Evolutionary conservation across 2,329 filamentous ascomycete genomes (phyloP).

Genomic region (Cadophora sp.): DNA sequence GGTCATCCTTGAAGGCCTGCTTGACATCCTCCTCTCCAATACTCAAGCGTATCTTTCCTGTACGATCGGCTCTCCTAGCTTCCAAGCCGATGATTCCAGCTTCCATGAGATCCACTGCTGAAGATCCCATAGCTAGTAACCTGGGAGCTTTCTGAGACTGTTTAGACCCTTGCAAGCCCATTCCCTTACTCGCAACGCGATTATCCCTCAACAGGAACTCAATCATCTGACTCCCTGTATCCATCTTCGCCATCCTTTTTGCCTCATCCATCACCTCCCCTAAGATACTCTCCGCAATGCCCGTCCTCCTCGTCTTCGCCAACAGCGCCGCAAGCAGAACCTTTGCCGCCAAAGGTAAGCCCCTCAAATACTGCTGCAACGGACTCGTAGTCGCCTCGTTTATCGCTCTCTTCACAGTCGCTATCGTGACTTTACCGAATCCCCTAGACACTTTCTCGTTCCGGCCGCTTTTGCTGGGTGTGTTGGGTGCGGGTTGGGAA

Average conservation of each 20-base stretch:
- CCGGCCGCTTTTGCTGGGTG: slow-evolving; percentile 65
- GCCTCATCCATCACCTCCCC: slow-evolving; percentile 91
- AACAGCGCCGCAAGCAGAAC: slow-evolving; percentile 85
- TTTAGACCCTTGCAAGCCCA: slow-evolving; percentile 6
- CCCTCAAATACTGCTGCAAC: slow-evolving; percentile 85
- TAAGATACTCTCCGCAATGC: slow-evolving; percentile 84
- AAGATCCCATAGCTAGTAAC: slow-evolving; percentile 68
- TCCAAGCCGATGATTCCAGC: slow-evolving; percentile 90
- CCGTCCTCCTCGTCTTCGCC: slow-evolving; percentile 79
- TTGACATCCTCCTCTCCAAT: slow-evolving; percentile 92
- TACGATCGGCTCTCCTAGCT: slow-evolving; percentile 78
- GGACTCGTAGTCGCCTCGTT: slow-evolving; percentile 94
- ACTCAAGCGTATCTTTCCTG: slow-evolving; percentile 84
- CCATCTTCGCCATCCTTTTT: slow-evolving; percentile 69
- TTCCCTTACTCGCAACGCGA: slow-evolving; percentile 1
- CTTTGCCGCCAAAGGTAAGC: slow-evolving; percentile 82
- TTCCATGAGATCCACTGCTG: slow-evolving; percentile 83
- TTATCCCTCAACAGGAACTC: slow-evolving; percentile 56
- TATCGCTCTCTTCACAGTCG: slow-evolving; percentile 92
- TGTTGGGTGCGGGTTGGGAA: slow-evolving; percentile 52
- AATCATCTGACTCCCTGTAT: slow-evolving; percentile 64
- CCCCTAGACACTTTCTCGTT: slow-evolving; percentile 30
- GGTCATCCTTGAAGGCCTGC: slow-evolving; percentile 86
- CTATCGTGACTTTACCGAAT: slow-evolving; percentile 78
- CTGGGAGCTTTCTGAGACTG: slow-evolving; percentile 47